Base-by-base conservation (phyloP, 2,329 filamentous ascomycete genomes). In the Keithomyces neogunnii region DNA sequence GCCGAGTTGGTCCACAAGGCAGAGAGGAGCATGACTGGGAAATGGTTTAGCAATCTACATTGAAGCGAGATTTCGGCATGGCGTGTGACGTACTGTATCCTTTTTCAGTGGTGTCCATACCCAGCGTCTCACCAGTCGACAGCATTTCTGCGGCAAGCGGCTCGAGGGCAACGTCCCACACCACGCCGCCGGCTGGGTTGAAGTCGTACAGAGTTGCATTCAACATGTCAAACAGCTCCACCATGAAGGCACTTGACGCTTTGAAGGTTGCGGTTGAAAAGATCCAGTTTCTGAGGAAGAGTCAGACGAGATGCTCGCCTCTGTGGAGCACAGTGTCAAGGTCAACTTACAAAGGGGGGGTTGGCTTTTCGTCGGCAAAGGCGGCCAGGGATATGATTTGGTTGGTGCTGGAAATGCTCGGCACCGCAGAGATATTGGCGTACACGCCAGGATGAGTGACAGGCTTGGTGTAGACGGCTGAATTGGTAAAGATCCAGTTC, bases 81-180 rank as follows among this genome's bases (percentile, higher is more conserved):
- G 3, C 5, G 3, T 29, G 26, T 29, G 33, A 31, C 44, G 7
- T 46, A 30, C 44, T 46, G 31, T 30, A 46, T 31, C 44, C 44
- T n/a, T 30, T 46, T 26, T 31, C 44, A 28, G 28, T 31, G 29
- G 44, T 10, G 13, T 31, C 28, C 11, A 46, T 13, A 30, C 44
- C 44, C 26, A 46, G 28, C 30, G 11, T 35, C 33, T 6, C 6
- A 6, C 33, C 33, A 35, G 33, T 35, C 11, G 48, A 43, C 13
- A 49, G 38, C 36, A 49, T 43, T n/a, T 13, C 48, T 36, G 13
- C 48, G 11, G 48, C 48, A 19, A 49, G 48, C 29, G 48, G 48
- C 30, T 49, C 48, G 9, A 49, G 31, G 4, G 48, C 48, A 39
- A 49, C 38, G 29, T 30, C 30, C 48, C 48, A 49, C 8, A 30